A percentile compares a stretch with the other conserved stretches of the same genome.
Evolutionary conservation across 306 rosid species (phyloP).

Genomic region (Cicer judaicum): DNA sequence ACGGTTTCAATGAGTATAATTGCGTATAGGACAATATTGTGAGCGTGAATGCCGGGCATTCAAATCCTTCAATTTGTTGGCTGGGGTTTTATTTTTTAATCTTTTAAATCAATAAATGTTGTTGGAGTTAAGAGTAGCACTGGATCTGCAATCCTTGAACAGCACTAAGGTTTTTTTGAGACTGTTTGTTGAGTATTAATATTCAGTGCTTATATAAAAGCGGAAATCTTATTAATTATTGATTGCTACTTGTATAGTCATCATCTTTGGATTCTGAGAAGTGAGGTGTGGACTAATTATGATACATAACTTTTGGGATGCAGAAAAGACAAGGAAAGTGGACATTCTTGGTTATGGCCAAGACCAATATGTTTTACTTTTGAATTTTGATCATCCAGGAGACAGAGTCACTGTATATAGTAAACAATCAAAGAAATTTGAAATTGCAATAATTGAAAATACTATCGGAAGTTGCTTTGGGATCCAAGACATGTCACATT

Average conservation of each 20-base stretch:
- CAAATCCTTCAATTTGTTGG: not conserved
- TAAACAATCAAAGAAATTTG: not conserved
- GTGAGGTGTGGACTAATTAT: conserved; percentile 42
- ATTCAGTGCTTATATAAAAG: conserved; percentile 14
- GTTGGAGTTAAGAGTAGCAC: conserved; percentile 16
- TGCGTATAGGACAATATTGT: no score
- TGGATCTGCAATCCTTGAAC: not conserved
- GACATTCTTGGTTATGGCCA: conserved; percentile 32
- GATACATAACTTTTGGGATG: conserved; percentile 41
- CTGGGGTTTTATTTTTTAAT: not conserved
- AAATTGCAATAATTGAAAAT: not conserved
- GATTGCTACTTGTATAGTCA: conserved; percentile 16
- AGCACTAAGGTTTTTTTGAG: not conserved
- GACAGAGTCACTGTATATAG: not conserved
- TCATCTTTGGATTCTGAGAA: conserved; percentile 49
- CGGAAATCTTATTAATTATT: conserved; percentile 29
- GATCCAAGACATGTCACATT: not conserved
- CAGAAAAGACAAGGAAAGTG: conserved; percentile 36
- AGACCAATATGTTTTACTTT: conserved; percentile 1
- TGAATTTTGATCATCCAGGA: conserved; percentile 1
- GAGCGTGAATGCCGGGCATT: no score
- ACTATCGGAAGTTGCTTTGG: not conserved
- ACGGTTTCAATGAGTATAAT: no score
- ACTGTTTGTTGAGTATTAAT: not conserved
- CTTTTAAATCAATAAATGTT: not conserved